Percentiles rank a stretch among this genome's conserved stretches.
These are phyloP conservation scores for Platanthera guangdongensis DNA, from an alignment of 106 monocot genomes.

Conservation along the genomic window DNA sequence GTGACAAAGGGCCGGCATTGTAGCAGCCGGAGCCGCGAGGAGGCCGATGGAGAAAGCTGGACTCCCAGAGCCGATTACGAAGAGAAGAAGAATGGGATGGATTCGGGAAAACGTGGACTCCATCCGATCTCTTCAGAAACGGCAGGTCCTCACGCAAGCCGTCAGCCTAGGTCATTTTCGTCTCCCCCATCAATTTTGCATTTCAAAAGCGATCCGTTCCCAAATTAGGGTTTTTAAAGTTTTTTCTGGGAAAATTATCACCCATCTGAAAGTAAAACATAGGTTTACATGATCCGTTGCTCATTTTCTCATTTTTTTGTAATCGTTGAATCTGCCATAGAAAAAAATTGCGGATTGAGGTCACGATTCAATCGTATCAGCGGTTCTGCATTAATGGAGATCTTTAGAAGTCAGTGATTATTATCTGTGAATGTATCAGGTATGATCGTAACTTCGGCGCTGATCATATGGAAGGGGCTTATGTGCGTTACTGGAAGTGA, in stretches of 20 bases:
- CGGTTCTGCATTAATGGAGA: neutral
- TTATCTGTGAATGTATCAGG: slow-evolving; percentile 16
- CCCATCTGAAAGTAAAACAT: neutral
- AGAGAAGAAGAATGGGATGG: slow-evolving; percentile 30
- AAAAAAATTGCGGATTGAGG: neutral
- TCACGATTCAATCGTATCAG: neutral
- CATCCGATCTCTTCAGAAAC: slow-evolving; percentile 52
- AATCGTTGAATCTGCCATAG: neutral
- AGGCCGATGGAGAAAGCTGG: neutral
- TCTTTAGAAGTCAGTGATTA: neutral
- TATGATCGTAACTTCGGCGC: slow-evolving; percentile 31
- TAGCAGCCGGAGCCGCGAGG: neutral
- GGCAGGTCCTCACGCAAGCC: slow-evolving; percentile 52
- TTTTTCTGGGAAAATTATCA: neutral
- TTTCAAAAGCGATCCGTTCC: neutral
- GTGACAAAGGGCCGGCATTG: neutral
- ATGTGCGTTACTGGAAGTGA: slow-evolving; percentile 45
- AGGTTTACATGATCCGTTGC: neutral
- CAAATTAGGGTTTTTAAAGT: neutral
- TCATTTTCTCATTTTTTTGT: neutral
- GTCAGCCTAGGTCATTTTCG: slow-evolving; percentile 45
- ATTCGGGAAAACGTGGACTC: slow-evolving; percentile 38
- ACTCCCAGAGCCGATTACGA: neutral
- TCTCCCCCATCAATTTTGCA: neutral
- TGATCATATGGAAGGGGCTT: slow-evolving; percentile 62